Conservation (phyloP, 2,329 filamentous ascomycete genomes). For the Aspergillus ustus region DNA sequence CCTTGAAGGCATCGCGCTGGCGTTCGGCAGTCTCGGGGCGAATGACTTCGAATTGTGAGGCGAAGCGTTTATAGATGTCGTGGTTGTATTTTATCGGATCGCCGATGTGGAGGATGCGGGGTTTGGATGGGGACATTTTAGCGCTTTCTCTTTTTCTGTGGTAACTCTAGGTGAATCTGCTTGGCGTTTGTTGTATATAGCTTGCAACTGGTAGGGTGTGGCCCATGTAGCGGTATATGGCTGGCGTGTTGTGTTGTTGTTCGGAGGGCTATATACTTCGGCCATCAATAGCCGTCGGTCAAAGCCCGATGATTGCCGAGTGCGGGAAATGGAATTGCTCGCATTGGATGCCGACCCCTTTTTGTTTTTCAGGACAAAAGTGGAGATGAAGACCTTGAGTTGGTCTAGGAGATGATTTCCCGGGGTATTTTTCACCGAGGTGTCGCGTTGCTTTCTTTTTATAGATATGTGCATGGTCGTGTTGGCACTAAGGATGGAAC, state of each 20-base stretch:
- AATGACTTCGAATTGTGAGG: slow-evolving; percentile 47
- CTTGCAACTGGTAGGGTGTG: background rate
- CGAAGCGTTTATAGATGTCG: slow-evolving; percentile 48
- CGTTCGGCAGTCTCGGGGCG: slow-evolving; percentile 41
- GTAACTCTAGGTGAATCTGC: background rate
- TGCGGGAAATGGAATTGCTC: slow-evolving; percentile 6
- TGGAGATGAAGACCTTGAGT: background rate
- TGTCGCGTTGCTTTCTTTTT: background rate
- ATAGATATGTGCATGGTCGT: background rate
- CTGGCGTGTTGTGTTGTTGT: background rate
- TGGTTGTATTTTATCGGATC: slow-evolving; percentile 56
- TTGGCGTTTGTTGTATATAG: background rate
- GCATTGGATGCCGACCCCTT: background rate
- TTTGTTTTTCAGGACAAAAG: background rate
- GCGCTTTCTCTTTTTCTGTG: background rate
- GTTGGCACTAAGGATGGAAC: background rate
- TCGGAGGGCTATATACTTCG: slow-evolving; percentile 8
- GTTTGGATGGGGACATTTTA: slow-evolving; percentile 34
- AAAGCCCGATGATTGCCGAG: slow-evolving; percentile 16
- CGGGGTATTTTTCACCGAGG: background rate
- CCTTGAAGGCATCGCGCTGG: slow-evolving; percentile 44
- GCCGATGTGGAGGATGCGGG: slow-evolving; percentile 50
- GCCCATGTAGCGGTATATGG: background rate
- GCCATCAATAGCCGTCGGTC: slow-evolving; percentile 15
- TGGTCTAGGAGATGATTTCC: background rate